A percentile compares a stretch with the other conserved stretches of the same genome.
Conservation (phyloP, 352 stramenopile genomes). For the Phytopythium kandeliae region DNA sequence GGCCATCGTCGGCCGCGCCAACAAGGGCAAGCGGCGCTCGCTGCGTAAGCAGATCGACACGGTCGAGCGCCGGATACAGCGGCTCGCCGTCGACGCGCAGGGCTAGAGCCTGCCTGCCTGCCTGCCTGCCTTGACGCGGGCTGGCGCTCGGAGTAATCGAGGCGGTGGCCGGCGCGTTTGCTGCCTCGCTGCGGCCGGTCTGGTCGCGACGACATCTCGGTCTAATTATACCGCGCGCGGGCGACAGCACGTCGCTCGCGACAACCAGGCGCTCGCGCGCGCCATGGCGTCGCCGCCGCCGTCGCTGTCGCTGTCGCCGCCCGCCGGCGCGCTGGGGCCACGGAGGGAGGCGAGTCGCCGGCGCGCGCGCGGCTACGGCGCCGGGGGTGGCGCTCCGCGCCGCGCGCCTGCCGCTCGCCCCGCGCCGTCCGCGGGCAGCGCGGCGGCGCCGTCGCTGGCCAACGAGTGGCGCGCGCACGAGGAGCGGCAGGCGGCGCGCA, state of each 20-base stretch:
- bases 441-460: conserved; percentile 21
- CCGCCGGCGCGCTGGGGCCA: too few species aligned
- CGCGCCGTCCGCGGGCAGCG: background rate
- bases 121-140: too few species aligned
- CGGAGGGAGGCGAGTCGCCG: background rate
- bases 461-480: conserved; percentile 54
- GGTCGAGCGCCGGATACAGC: conserved; percentile 54
- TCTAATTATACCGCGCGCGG: too few species aligned
- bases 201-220: too few species aligned
- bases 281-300: background rate
- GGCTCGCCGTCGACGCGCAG: conserved; percentile 7
- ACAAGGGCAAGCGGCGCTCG: conserved; percentile 68
- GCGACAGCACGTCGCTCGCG: too few species aligned
- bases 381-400: too few species aligned
- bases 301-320: background rate
- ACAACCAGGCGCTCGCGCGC: too few species aligned
- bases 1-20: conserved; percentile 29
- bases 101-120: too few species aligned
- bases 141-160: too few species aligned
- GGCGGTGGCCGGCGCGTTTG: too few species aligned
- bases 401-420: too few species aligned
- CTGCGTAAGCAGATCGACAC: conserved; percentile 79
- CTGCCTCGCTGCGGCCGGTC: too few species aligned
- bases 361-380: background rate
- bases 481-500: conserved; percentile 36